These are phyloP conservation scores for Leccinum subspadiceum DNA, from an alignment of 1,284 basidiomycete species.

Conservation along the genomic window DNA sequence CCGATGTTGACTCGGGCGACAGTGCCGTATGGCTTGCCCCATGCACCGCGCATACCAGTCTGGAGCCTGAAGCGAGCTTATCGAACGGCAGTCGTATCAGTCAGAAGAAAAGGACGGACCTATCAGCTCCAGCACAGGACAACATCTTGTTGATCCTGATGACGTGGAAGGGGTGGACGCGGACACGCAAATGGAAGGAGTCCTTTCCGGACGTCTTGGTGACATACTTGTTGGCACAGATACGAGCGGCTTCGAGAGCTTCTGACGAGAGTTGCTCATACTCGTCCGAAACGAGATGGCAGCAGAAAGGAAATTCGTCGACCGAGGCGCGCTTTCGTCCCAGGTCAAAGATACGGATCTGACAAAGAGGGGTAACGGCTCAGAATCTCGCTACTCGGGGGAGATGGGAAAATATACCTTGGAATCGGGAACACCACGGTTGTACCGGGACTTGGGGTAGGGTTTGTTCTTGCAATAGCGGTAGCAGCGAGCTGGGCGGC, in stretches of 20 bases:
- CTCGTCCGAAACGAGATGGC: constrained; percentile 96
- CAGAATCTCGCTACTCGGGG: background rate
- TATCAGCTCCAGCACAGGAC: constrained; percentile 98
- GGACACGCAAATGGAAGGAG: constrained; percentile 97
- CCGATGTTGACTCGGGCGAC: constrained; percentile 97
- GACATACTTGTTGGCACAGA: constrained; percentile 99
- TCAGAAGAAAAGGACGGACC: constrained; percentile 44
- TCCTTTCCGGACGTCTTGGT: constrained; percentile 99
- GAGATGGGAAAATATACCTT: constrained; percentile 54
- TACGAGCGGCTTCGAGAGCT: constrained; percentile 97
- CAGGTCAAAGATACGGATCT: constrained; percentile 94
- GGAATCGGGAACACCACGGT: constrained; percentile 96
- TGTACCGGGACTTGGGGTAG: constrained; percentile 92
- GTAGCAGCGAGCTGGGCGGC: constrained; percentile 95
- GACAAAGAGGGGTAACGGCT: background rate
- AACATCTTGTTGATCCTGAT: constrained; percentile 99
- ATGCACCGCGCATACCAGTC: constrained; percentile 99
- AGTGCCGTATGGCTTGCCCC: constrained; percentile 98
- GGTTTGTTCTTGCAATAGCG: constrained; percentile 99
- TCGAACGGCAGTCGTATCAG: background rate
- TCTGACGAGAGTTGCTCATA: constrained; percentile 97
- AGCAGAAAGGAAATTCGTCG: constrained; percentile 97
- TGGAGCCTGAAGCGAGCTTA: constrained; percentile 63
- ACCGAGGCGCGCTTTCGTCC: constrained; percentile 94
- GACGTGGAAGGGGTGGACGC: constrained; percentile 98